Evolutionary conservation across 2,329 filamentous ascomycete genomes (phyloP).

Genomic region (Elsinoe australis): DNA sequence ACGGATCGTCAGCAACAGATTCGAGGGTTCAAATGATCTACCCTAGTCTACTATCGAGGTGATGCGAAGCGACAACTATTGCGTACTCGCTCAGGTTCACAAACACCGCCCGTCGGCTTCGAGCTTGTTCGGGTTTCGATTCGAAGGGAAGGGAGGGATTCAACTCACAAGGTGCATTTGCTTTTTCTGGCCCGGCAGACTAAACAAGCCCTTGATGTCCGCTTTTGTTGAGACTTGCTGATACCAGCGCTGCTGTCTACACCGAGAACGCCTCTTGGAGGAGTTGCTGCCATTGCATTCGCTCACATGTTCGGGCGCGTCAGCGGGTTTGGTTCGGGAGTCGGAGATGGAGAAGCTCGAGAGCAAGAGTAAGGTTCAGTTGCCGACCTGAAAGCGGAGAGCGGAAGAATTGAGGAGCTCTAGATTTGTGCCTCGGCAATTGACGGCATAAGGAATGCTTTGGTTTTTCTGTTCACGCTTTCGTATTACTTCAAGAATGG

Average conservation of each 20-base stretch:
- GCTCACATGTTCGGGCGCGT: not conserved
- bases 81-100: not conserved
- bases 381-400: constrained; percentile 1
- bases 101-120: not conserved
- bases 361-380: constrained; percentile 5
- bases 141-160: not conserved
- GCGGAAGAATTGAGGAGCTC: not conserved
- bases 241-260: constrained; percentile 15
- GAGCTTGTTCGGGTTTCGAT: constrained; percentile 7
- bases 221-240: constrained; percentile 5
- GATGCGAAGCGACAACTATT: no score
- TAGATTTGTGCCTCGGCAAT: constrained; percentile 4
- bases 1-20: constrained; percentile 22
- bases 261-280: constrained; percentile 10
- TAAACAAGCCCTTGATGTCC: constrained; percentile 36
- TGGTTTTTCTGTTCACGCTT: no score
- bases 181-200: constrained; percentile 45
- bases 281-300: constrained; percentile 14
- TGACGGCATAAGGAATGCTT: no score
- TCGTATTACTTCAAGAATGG: no score
- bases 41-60: no score
- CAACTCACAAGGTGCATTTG: constrained; percentile 45
- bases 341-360: constrained; percentile 7
- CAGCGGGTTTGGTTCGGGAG: not conserved
- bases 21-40: not conserved